Evolutionary conservation across 352 stramenopile species (phyloP).

Genomic region (Pythium brassicae): DNA sequence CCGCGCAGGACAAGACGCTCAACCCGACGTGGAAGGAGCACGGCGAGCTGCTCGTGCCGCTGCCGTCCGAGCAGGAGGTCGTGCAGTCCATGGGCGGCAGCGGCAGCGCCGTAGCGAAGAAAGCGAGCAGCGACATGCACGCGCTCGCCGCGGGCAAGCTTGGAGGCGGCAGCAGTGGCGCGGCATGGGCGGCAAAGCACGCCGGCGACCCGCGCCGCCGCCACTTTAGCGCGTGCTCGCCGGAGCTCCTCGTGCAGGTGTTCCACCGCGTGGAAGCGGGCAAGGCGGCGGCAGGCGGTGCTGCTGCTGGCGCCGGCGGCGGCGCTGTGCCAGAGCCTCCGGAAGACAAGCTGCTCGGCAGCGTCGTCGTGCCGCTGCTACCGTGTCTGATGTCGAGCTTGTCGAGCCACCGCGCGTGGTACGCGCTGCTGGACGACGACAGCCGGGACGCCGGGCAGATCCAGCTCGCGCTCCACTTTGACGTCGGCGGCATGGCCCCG

Average conservation of each 20-base stretch:
- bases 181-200: conserved; percentile 11
- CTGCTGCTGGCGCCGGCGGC: too few relatives aligned
- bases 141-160: conserved; percentile 17
- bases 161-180: not conserved
- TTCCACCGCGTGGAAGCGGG: conserved; percentile 42
- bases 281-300: not conserved
- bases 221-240: conserved; percentile 51
- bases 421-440: conserved; percentile 24
- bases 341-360: conserved; percentile 54
- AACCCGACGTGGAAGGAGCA: conserved; percentile 69
- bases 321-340: conserved; percentile 2
- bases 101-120: conserved; percentile 15
- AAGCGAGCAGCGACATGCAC: conserved; percentile 7
- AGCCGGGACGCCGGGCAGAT: not conserved
- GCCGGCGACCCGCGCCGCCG: conserved; percentile 13
- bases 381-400: conserved; percentile 52
- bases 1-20: conserved; percentile 37
- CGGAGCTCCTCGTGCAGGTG: conserved; percentile 55
- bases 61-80: conserved; percentile 55
- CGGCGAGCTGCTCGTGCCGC: conserved; percentile 40
- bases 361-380: conserved; percentile 49
- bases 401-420: conserved; percentile 56
- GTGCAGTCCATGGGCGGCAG: conserved; percentile 34
- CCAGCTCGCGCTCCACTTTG: not conserved
- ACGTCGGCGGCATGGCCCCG: not conserved